phyloP scores from a whole-genome alignment of 176 grass and related monocot genomes.

The Avena insularis region DNA sequence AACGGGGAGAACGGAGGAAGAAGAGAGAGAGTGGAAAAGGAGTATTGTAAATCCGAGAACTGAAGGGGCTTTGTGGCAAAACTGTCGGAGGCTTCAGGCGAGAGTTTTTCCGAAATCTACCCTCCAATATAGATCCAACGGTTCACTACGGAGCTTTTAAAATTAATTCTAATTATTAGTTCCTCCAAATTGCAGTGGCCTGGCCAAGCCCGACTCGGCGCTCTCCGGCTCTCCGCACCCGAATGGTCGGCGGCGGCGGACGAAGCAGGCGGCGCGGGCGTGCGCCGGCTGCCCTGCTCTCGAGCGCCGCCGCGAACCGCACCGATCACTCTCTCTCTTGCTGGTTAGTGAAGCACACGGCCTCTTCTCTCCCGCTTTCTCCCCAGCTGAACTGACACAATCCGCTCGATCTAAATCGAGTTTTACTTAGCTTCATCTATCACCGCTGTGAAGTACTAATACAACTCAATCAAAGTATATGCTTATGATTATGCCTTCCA shows the following conservation, averaged over 20 bases:
- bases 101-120: neutral
- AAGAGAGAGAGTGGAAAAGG: constrained; percentile 29
- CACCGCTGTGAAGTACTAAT: neutral
- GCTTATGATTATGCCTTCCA: neutral
- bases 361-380: constrained; percentile 7
- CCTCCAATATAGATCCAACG: neutral
- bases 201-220: neutral
- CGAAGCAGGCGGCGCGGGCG: constrained; percentile 60
- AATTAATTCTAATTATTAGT: neutral
- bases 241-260: constrained; percentile 47
- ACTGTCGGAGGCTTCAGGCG: neutral
- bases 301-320: constrained; percentile 1
- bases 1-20: constrained; percentile 36
- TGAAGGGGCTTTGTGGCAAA: constrained; percentile 26
- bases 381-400: neutral
- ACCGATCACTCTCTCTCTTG: constrained; percentile 53
- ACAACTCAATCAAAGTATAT: neutral
- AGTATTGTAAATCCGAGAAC: neutral
- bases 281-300: constrained; percentile 46
- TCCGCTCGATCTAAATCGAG: constrained; percentile 35
- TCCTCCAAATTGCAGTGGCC: no score
- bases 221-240: neutral
- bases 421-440: constrained; percentile 1
- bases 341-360: constrained; percentile 51
- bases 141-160: neutral